Evolutionary conservation across 2,329 filamentous ascomycete genomes (phyloP).

Genomic region (Domatiomyces globalis): DNA sequence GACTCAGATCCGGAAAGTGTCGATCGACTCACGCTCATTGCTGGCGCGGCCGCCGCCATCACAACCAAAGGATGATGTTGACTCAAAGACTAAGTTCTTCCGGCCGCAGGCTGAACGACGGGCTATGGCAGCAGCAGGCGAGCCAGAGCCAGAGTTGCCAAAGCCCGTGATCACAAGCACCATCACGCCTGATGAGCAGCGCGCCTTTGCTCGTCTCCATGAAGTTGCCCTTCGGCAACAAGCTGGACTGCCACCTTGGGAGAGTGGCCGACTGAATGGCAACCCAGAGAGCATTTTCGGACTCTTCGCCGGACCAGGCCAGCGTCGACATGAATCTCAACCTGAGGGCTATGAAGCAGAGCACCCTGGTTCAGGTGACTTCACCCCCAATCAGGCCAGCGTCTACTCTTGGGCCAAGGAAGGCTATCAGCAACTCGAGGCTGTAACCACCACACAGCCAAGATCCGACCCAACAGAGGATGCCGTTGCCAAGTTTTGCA

Average conservation of each 20-base stretch:
- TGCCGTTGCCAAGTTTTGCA: not conserved
- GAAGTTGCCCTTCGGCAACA: not conserved
- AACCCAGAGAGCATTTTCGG: not conserved
- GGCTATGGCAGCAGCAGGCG: not conserved
- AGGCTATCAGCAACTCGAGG: not conserved
- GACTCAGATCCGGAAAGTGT: not conserved
- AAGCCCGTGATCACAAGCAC: constrained; percentile 1
- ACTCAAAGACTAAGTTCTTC: constrained; percentile 1
- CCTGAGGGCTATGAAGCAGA: not conserved
- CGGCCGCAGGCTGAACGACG: not conserved
- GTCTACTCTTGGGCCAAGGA: not conserved
- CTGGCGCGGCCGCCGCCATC: not conserved
- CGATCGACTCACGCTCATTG: not conserved
- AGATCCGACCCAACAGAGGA: not conserved
- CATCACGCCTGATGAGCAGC: constrained; percentile 12
- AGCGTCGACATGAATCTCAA: not conserved
- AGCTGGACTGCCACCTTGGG: not conserved
- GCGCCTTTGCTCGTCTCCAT: constrained; percentile 5
- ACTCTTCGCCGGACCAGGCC: not conserved
- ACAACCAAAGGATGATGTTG: not conserved
- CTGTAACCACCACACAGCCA: not conserved
- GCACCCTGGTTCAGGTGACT: not conserved
- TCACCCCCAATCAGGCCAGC: not conserved
- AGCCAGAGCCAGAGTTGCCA: not conserved
- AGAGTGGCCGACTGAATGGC: not conserved